A percentile compares a stretch with the other conserved stretches of the same genome.
Evolutionary conservation across 1,284 basidiomycete species (phyloP).

Genomic region (Heterobasidion occidentale): DNA sequence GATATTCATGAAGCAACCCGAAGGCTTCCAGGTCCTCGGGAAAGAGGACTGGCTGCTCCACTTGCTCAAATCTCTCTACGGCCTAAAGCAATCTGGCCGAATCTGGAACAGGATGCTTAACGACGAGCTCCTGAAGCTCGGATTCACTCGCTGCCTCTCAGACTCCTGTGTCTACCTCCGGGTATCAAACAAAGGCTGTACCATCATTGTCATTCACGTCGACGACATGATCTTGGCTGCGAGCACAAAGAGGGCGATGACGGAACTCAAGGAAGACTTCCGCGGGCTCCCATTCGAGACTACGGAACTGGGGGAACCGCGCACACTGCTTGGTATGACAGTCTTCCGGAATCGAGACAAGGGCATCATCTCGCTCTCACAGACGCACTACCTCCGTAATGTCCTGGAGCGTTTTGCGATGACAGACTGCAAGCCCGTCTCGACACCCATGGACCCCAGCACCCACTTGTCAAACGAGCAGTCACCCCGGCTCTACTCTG

Average conservation of each 20-base stretch:
- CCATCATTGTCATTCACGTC: conserved; percentile 15
- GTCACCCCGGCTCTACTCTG: background rate
- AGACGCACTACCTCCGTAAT: background rate
- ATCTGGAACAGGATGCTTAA: conserved; percentile 14
- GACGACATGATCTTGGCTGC: conserved; percentile 15
- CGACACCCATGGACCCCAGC: background rate
- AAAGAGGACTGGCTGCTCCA: conserved; percentile 1
- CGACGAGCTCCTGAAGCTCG: conserved; percentile 2
- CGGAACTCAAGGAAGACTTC: background rate
- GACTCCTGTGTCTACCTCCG: conserved; percentile 14
- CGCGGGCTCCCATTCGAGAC: background rate
- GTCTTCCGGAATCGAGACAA: background rate
- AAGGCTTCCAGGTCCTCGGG: conserved; percentile 6
- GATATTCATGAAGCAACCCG: conserved; percentile 14
- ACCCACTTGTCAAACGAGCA: background rate
- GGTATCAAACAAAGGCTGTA: background rate
- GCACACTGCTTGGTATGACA: background rate
- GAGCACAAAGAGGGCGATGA: background rate
- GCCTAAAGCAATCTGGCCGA: conserved; percentile 21
- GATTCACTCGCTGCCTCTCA: conserved; percentile 2
- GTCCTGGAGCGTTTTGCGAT: background rate
- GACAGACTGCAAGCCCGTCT: background rate
- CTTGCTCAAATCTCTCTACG: conserved; percentile 15
- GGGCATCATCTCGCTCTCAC: background rate
- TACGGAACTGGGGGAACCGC: background rate